phyloP scores from a whole-genome alignment of 768 basidiomycete species.

The Leccinum uliginosum region DNA sequence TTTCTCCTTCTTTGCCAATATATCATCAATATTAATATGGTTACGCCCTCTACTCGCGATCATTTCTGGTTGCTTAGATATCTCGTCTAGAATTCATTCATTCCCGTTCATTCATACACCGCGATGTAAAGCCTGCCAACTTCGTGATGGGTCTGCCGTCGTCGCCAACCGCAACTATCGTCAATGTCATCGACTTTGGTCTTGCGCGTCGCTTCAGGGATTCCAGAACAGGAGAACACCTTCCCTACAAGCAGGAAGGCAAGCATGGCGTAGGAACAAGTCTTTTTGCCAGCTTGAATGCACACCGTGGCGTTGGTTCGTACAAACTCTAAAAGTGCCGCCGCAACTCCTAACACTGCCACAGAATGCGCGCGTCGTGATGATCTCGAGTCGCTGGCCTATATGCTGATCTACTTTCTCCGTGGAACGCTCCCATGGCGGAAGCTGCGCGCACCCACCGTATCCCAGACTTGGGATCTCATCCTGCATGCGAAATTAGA shows the following conservation, averaged over 20 bases:
- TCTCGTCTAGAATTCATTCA: conserved; percentile 97
- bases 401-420: conserved; percentile 80
- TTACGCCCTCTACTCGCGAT: conserved; percentile 16
- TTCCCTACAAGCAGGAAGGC: conserved; percentile 68
- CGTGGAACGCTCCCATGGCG: conserved; percentile 78
- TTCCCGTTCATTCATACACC: conserved; percentile 89
- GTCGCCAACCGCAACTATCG: conserved; percentile 59
- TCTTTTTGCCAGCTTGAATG: conserved; percentile 70
- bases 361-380: conserved; percentile 73
- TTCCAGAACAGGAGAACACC: conserved; percentile 56
- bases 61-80: conserved; percentile 49
- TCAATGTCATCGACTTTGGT: conserved; percentile 92
- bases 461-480: conserved; percentile 70
- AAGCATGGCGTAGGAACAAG: conserved; percentile 78
- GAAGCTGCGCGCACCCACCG: conserved; percentile 61
- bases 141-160: conserved; percentile 83
- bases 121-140: conserved; percentile 98
- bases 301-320: conserved; percentile 72
- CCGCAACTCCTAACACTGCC: neutral
- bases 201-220: conserved; percentile 79
- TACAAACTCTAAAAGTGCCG: conserved; percentile 1
- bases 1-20: neutral
- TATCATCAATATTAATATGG: conserved; percentile 8
- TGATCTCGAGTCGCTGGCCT: conserved; percentile 75
- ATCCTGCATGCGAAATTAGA: conserved; percentile 72